Evolutionary conservation across 2,329 filamentous ascomycete species (phyloP), one percentile per base, ranked within the genome.

Genomic region (Gyromitra esculenta): DNA sequence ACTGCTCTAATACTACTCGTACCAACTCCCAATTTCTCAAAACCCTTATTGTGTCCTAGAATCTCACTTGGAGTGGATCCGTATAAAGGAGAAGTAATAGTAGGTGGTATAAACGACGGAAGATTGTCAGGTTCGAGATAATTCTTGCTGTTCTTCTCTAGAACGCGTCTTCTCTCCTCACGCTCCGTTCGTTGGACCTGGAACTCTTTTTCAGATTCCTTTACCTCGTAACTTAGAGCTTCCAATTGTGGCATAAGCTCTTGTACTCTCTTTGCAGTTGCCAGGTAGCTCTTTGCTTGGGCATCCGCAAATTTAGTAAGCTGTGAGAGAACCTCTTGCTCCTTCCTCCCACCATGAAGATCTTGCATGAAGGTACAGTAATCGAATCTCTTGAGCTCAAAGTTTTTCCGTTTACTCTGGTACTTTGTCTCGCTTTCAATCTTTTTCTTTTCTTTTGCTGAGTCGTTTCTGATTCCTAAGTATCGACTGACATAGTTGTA

Each of bases 361-460:
- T 99, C 96, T 82, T 98, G 95, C 92, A 99, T 97, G 82, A 98
- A 99, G 13, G 93, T 97, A 1, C 95, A 98, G 83, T 99, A 99
- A 84, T 99, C 96, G 81, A 99, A 99, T 8, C 96, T 91, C 85
- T 97, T 97, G 73, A 99, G 87, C 85, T 99, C 96, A 81, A 99
- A 99, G 80, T 94, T 97, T 57, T 93, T 91, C 79, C 94, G 89
- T 85, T 98, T 98, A 59, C 88, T 90, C 83, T 98, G 95, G 82
- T 98, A 99, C 82, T 99, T 99, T 41, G 92, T 92, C 83, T 99
- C 96, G 81, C 94, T 97, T 81, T 97, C 94, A 52, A 89, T 92
- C 78, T 96, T 90, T 85, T 98, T 98, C 87, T 99, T 99, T 83
- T 97, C 92, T 84, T 98, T 99, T 81, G 97, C 87, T 6, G 95